Evolutionary conservation across 305 asterid species (phyloP), one percentile per base, ranked within the genome.

Genomic region (Plantago coronopus): DNA sequence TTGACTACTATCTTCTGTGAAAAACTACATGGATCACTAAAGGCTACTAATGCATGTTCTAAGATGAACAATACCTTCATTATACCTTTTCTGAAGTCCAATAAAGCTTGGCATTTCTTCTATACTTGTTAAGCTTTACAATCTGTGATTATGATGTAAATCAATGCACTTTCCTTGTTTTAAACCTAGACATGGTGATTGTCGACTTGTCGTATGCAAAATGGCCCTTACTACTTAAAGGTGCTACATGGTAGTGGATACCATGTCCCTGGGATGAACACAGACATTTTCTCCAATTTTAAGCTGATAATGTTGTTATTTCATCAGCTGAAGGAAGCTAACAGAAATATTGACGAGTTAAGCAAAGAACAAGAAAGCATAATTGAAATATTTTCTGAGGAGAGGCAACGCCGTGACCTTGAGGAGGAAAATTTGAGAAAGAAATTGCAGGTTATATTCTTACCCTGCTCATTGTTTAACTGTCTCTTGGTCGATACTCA

Each of bases 331-430:
- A 42, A 76, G 51, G 88, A 75, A 67, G 68, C 79, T 15, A 76
- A 31, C 4, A 59, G n/a, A 18, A 79, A 78, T 62, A 23, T 76
- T 59, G 81, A 79, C 72, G 91, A 81, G 69, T 77, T 77, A 48
- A 68, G 57, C 71, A 82, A 75, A 78, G 99, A 93, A 68, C 96
- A 85, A 75, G 97, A 82, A 53, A 77, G 73, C 65, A 62, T 93
- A 45, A 77, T 93, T 1, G 95, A 85, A 18, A 72, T 87, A 72
- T 87, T 93, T 72, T 74, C 97, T 2, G 97, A 93, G 75, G 99
- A 93, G 84, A 84, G 94, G 76, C 83, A 80, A 63, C 96, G 95
- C 2, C 95, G 89, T 0, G 89, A 87, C 51, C 25, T 44, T 0
- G 96, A 83, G 76, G 97, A 93, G 75, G 94, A 87, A 57, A 76